A percentile compares a stretch with the other conserved stretches of the same genome.
Conservation (phyloP, 2,329 filamentous ascomycete genomes). For the Penicillium sp. region DNA sequence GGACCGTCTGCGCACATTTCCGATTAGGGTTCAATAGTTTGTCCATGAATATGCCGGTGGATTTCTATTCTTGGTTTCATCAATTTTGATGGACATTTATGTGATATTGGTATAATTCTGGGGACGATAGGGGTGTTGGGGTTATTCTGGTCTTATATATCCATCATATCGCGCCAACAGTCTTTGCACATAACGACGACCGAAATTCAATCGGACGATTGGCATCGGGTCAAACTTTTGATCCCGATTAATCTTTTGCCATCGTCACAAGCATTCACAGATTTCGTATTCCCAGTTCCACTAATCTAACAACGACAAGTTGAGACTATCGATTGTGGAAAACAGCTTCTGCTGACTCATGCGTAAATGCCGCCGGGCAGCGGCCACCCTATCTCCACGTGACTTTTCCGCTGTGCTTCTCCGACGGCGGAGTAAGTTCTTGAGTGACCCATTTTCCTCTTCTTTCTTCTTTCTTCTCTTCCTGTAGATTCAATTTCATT, state of each 20-base stretch:
- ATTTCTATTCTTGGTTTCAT: background rate
- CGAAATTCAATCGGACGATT: constrained; percentile 1
- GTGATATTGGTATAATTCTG: background rate
- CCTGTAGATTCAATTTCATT: constrained; percentile 12
- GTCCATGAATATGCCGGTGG: background rate
- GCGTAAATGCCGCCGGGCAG: background rate
- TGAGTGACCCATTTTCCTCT: constrained; percentile 14
- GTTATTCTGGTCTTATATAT: background rate
- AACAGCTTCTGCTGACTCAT: constrained; percentile 16
- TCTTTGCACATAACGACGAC: constrained; percentile 9
- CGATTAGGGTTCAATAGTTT: background rate
- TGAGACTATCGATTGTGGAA: constrained; percentile 7
- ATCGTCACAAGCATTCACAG: background rate
- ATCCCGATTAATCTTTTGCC: background rate
- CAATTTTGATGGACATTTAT: too few species aligned
- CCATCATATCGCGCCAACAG: constrained; percentile 3
- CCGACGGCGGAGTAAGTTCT: constrained; percentile 16
- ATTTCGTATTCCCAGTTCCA: background rate
- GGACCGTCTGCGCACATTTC: background rate
- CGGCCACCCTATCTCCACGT: constrained; percentile 37
- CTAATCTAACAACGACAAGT: background rate
- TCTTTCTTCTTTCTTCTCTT: constrained; percentile 11
- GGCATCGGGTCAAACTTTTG: background rate
- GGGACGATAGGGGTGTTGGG: background rate
- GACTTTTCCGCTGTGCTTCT: constrained; percentile 36